Percentiles rank a stretch among this genome's conserved stretches.
Conservation (phyloP, 2,329 filamentous ascomycete genomes). For the Colletotrichum coccodes region DNA sequence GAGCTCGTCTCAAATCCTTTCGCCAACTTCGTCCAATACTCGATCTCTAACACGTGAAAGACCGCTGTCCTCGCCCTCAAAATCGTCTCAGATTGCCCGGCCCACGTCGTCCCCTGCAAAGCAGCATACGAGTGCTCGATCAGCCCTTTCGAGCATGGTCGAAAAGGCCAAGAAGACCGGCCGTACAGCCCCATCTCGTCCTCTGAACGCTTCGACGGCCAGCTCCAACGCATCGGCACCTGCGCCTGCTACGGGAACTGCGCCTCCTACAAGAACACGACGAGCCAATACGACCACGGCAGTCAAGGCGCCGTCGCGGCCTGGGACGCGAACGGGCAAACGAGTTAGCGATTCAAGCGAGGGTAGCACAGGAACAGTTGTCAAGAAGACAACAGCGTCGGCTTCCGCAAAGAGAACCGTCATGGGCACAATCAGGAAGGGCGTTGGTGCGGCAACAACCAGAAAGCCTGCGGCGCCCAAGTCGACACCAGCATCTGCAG, state of each 20-base stretch:
- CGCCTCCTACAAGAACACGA: conserved; percentile 42
- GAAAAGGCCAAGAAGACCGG: conserved; percentile 69
- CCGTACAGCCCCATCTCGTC: conserved; percentile 57
- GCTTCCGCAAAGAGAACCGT: conserved; percentile 60
- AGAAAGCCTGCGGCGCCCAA: conserved; percentile 61
- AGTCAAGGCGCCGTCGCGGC: conserved; percentile 43
- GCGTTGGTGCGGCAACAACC: conserved; percentile 56
- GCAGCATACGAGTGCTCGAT: conserved; percentile 51
- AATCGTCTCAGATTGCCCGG: conserved; percentile 63
- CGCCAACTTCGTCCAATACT: conserved; percentile 85
- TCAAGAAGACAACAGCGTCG: conserved; percentile 61
- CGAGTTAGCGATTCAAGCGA: conserved; percentile 72
- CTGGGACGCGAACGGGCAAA: conserved; percentile 58
- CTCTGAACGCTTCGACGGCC: conserved; percentile 54
- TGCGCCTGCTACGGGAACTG: conserved; percentile 38
- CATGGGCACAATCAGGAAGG: conserved; percentile 64
- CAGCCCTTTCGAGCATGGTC: conserved; percentile 64
- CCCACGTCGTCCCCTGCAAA: conserved; percentile 71
- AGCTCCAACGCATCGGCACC: conserved; percentile 45
- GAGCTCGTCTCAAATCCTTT: conserved; percentile 72
- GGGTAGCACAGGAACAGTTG: conserved; percentile 71
- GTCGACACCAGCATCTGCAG: conserved; percentile 51
- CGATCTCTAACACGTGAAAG: conserved; percentile 69
- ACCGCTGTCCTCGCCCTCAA: conserved; percentile 60
- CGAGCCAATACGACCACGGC: conserved; percentile 48